Percentiles rank a stretch among this genome's conserved stretches.
Conservation (phyloP, 2,329 filamentous ascomycete species). For the Cyphellophora attinorum region DNA sequence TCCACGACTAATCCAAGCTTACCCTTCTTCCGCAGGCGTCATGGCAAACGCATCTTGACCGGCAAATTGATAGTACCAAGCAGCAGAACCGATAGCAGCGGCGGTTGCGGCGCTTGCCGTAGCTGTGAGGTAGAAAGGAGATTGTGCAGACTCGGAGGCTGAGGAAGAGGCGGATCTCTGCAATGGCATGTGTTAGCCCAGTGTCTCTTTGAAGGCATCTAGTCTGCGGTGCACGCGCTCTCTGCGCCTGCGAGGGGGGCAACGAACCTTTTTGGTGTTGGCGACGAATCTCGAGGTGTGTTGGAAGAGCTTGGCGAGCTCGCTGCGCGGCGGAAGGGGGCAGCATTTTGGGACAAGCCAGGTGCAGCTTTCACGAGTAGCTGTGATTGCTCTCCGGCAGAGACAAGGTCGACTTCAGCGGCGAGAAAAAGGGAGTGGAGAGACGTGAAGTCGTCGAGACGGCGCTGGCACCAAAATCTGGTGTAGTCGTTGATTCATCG, state of each 20-base stretch:
- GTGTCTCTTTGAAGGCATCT: constrained; percentile 17
- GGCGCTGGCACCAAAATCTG: too few species aligned
- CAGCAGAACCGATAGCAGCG: constrained; percentile 77
- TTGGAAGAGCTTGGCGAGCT: background rate
- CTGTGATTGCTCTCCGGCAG: constrained; percentile 1
- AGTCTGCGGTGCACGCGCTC: too few species aligned
- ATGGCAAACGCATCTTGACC: constrained; percentile 78
- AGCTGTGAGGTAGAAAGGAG: constrained; percentile 73
- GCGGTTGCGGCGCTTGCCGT: constrained; percentile 79
- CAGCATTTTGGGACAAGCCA: constrained; percentile 59
- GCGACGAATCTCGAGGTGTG: constrained; percentile 38
- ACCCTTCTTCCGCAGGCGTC: constrained; percentile 97
- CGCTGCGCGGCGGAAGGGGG: constrained; percentile 77
- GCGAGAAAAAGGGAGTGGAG: too few species aligned
- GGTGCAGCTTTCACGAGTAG: background rate
- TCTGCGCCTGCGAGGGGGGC: constrained; percentile 31
- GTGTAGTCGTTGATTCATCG: too few species aligned
- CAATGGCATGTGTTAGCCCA: constrained; percentile 16
- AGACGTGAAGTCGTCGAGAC: too few species aligned
- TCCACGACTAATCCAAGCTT: constrained; percentile 37
- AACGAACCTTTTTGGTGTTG: constrained; percentile 66
- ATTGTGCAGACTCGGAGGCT: constrained; percentile 59
- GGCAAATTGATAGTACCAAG: constrained; percentile 97
- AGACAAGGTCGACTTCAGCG: too few species aligned
- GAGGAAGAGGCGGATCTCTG: constrained; percentile 59